A percentile compares a stretch with the other conserved stretches of the same genome.
phyloP scores from a whole-genome alignment of 2,329 filamentous ascomycete species.

The Aplosporella prunicola region DNA sequence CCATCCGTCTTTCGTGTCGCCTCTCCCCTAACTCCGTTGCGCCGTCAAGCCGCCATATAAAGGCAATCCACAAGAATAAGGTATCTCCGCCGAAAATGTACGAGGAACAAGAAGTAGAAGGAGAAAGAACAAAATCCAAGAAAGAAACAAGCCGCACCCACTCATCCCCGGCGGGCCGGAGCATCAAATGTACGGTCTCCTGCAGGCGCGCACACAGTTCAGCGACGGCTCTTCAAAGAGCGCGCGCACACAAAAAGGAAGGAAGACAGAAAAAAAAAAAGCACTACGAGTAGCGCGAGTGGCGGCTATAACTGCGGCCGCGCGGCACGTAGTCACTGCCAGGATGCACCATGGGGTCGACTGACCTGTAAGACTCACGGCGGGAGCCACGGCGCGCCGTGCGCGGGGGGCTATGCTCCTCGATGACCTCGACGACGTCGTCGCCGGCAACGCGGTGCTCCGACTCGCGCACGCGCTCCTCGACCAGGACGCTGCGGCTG shows the following conservation, averaged over 20 bases:
- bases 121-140: no score
- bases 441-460: conserved; percentile 35
- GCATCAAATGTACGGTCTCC: background rate
- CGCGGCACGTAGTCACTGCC: background rate
- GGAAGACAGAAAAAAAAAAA: no score
- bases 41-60: background rate
- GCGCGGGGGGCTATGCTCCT: conserved; percentile 41
- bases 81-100: background rate
- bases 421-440: conserved; percentile 50
- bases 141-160: no score
- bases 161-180: no score
- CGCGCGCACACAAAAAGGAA: no score
- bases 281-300: background rate
- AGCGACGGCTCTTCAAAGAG: background rate
- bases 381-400: conserved; percentile 30
- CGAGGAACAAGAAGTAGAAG: background rate
- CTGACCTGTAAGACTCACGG: conserved; percentile 39
- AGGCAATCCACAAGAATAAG: background rate
- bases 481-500: conserved; percentile 34
- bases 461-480: conserved; percentile 23
- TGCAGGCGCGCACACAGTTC: background rate
- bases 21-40: background rate
- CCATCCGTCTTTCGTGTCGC: no score
- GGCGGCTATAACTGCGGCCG: background rate
- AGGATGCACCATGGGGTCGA: conserved; percentile 27